These are phyloP conservation scores for Iberis amara DNA, from an alignment of 441 rosid genomes.

Conservation along the genomic window DNA sequence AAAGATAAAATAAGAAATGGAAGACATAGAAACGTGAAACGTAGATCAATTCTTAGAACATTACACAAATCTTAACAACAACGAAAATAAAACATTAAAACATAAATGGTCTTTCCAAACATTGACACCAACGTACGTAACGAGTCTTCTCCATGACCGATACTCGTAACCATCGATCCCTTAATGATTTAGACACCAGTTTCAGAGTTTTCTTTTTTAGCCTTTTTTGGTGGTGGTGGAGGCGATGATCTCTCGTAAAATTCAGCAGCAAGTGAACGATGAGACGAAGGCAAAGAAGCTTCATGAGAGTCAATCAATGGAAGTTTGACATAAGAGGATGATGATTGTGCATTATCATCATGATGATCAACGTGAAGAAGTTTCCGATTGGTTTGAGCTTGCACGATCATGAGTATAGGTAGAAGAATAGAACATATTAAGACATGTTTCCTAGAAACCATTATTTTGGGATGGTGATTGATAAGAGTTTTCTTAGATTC, in stretches of 20 bases:
- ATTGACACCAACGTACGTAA: background rate
- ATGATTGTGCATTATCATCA: background rate
- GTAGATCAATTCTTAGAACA: too few species aligned
- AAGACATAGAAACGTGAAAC: too few species aligned
- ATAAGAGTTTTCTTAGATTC: background rate
- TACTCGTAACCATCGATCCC: background rate
- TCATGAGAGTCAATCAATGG: too few species aligned
- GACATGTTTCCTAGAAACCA: constrained; percentile 18
- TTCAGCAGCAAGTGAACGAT: constrained; percentile 22
- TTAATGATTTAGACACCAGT: too few species aligned
- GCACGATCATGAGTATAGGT: constrained; percentile 19
- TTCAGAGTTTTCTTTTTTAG: background rate
- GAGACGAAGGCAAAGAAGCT: constrained; percentile 15
- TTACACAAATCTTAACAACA: too few species aligned
- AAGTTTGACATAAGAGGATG: constrained; percentile 4
- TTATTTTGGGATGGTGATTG: background rate
- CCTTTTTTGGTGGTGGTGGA: constrained; percentile 13
- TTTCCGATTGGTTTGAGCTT: constrained; percentile 17
- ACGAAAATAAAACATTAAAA: background rate
- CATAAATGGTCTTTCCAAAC: background rate
- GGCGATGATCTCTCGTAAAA: constrained; percentile 21
- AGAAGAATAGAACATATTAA: constrained; percentile 16
- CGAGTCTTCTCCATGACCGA: background rate
- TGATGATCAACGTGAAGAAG: constrained; percentile 7
- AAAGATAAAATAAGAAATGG: too few species aligned